Conservation (phyloP, 140 eudicot genomes). For the Cichorium intybus region DNA sequence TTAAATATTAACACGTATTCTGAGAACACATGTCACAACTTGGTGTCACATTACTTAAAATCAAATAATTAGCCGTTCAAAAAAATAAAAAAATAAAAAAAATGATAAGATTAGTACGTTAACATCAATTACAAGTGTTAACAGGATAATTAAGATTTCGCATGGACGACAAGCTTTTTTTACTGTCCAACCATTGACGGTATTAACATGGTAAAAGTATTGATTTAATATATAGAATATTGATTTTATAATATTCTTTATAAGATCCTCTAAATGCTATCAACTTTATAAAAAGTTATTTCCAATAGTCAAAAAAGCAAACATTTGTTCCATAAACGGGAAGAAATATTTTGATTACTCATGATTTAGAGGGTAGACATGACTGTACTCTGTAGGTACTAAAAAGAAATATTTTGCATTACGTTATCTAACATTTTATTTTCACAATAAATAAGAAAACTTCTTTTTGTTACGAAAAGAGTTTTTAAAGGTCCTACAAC, state of each 20-base stretch:
- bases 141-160: conserved; percentile 22
- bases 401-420: too few relatives aligned
- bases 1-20: too few relatives aligned
- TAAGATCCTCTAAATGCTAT: background rate
- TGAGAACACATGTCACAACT: too few relatives aligned
- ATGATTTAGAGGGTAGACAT: background rate
- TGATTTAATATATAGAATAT: background rate
- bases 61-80: too few relatives aligned
- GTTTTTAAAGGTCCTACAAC: too few relatives aligned
- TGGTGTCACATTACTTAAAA: too few relatives aligned
- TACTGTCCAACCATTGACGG: conserved; percentile 1
- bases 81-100: background rate
- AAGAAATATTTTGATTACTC: too few relatives aligned
- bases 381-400: background rate
- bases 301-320: background rate
- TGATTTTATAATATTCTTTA: background rate
- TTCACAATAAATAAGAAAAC: too few relatives aligned
- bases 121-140: conserved; percentile 17
- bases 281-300: background rate
- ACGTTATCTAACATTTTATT: too few relatives aligned
- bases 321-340: background rate
- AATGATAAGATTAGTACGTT: background rate
- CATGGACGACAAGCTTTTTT: conserved; percentile 26
- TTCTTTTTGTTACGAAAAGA: too few relatives aligned
- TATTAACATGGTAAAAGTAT: background rate